phyloP scores from a whole-genome alignment of 345 rosid species.

The Tarenaya hassleriana region DNA sequence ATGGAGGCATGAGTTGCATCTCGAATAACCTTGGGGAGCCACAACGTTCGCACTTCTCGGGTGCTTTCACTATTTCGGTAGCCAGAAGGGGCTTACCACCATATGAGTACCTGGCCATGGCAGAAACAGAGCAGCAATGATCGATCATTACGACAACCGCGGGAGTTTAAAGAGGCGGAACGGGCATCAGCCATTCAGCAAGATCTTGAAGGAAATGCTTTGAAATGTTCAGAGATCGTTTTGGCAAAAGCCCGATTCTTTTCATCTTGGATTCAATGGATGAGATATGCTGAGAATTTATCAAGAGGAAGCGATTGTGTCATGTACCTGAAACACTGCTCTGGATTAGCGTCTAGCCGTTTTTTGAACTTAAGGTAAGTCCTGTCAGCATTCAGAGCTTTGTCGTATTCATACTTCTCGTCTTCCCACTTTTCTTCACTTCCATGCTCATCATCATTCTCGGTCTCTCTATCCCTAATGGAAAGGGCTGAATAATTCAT shows the following conservation, averaged over 20 bases:
- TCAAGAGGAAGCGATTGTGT: too few species aligned
- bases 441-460: constrained; percentile 38
- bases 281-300: too few species aligned
- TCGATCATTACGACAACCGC: not conserved
- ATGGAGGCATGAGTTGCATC: constrained; percentile 86
- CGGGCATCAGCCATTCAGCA: not conserved
- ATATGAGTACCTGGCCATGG: constrained; percentile 50
- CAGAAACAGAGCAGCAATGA: not conserved
- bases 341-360: constrained; percentile 64
- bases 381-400: constrained; percentile 74
- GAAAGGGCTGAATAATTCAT: constrained; percentile 42
- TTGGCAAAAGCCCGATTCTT: not conserved
- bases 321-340: constrained; percentile 88
- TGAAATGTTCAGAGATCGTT: not conserved
- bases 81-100: constrained; percentile 70
- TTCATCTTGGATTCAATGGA: too few species aligned
- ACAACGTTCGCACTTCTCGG: constrained; percentile 52
- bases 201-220: not conserved
- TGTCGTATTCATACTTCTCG: constrained; percentile 77
- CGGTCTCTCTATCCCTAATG: constrained; percentile 36
- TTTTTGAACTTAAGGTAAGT: constrained; percentile 86
- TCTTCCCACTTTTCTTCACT: constrained; percentile 61
- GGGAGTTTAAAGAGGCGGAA: not conserved
- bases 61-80: constrained; percentile 32
- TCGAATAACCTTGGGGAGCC: constrained; percentile 61